Conservation (phyloP, 306 rosid genomes). For the Inga laurina region DNA sequence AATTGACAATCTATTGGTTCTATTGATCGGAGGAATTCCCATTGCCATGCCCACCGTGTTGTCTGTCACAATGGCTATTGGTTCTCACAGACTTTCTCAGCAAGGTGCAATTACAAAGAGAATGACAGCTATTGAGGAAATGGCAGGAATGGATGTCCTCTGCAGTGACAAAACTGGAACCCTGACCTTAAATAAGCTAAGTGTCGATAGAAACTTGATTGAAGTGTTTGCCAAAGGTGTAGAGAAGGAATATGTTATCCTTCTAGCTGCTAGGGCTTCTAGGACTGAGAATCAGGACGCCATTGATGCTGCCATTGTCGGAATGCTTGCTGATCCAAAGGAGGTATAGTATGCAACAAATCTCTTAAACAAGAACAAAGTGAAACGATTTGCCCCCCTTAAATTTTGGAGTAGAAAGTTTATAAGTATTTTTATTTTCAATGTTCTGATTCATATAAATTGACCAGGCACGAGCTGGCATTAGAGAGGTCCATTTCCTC, state of each 20-base stretch:
- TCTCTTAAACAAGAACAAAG: not conserved
- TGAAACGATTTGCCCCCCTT: not conserved
- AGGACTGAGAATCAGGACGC: constrained; percentile 99
- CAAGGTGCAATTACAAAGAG: constrained; percentile 98
- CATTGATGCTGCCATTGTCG: constrained; percentile 97
- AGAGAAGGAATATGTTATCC: constrained; percentile 82
- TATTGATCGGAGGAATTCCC: constrained; percentile 97
- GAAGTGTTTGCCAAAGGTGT: constrained; percentile 91
- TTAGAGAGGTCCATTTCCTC: constrained; percentile 89
- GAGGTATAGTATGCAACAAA: constrained; percentile 58
- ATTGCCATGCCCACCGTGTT: constrained; percentile 99
- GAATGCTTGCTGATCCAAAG: constrained; percentile 98
- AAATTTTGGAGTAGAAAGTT: not conserved
- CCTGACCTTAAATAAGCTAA: constrained; percentile 79
- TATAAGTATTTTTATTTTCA: constrained; percentile 1
- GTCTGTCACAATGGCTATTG: constrained; percentile 99
- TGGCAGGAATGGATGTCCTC: constrained; percentile 99
- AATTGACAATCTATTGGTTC: constrained; percentile 92
- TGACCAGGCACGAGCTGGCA: constrained; percentile 90
- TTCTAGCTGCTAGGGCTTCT: constrained; percentile 98
- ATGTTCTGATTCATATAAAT: constrained; percentile 16
- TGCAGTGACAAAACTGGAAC: constrained; percentile 99
- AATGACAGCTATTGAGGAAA: constrained; percentile 99
- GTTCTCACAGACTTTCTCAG: constrained; percentile 96
- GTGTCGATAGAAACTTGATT: constrained; percentile 77